Base-by-base conservation (phyloP, 352 stramenopile genomes). In the Aphanomyces euteiches region DNA sequence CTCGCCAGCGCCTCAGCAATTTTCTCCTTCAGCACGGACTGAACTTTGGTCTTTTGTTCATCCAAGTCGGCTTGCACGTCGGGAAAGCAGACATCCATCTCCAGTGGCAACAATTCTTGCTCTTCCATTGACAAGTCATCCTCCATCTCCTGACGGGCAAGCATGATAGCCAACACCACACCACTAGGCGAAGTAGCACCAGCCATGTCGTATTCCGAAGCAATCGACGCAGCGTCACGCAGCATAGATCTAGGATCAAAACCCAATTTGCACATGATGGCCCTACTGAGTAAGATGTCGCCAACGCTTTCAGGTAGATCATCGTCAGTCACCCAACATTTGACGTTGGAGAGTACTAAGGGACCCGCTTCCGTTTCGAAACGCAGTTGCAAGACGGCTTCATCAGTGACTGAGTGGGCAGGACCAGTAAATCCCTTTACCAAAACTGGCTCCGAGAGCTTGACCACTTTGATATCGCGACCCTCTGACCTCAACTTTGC, bases 241-340 rank as follows among this genome's bases (percentile, higher is more conserved):
- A 69, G 40, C 7, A 60, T 13, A 13, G 38, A 15, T 15, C 28
- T 7, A n/a, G 40, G 34, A 38, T 59, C 48, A 45, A 37, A 69
- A 17, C 61, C 61, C n/a, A 69, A 41, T 38, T 47, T 69, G 10
- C 36, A 12, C 61, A 69, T 69, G 45, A 69, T 47, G 13, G 61
- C 45, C 28, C 61, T 28, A 43, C 61, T 47, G 15, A 69, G 40
- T 7, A 39, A 19, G 45, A 69, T 69, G 57, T 65, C 54, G 36
- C 54, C 54, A 37, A 61, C 54, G 43, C 54, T 36, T 17, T n/a
- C 15, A 5, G 54, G 13, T 37, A 61, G 12, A 36, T 17, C 7
- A 61, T n/a, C n/a, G n/a, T n/a, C n/a, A n/a, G n/a, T n/a, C 54
- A 40, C 54, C 54, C 28, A 61, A 40, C 54, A 61, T 17, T 61